Base-by-base conservation (phyloP, 177 flowering plant genomes). In the Vitis hybrid region DNA sequence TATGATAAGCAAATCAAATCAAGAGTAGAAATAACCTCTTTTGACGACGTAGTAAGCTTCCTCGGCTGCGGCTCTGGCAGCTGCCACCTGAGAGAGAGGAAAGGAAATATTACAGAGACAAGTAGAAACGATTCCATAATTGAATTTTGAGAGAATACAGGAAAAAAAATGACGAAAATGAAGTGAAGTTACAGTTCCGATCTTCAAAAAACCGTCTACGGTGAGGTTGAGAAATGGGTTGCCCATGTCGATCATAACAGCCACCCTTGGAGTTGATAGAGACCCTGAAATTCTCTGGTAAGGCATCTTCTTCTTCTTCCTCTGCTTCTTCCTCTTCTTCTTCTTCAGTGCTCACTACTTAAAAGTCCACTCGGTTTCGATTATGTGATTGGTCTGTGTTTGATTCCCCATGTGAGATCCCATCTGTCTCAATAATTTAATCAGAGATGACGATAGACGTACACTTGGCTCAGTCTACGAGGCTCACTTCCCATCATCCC, bases 201-300 rank as follows among this genome's bases (percentile, higher is more conserved):
- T 90, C 89, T 91, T 93, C 76, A 93, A 70, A 84, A 93, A 91
- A 5, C 97, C 98, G 77, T 93, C 95, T 60, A 93, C 79, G 56
- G 90, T 82, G 55, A 57, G 83, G 72, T 90, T 90, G 74, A 93
- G 87, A 67, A 91, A 79, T 3, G 92, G 92, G 70, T 90, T 79
- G 54, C 98, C 95, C 86, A 73, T 79, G 77, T 91, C 98, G 61
- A 93, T 75, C 11, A 67, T 51, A 18, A 91, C 79, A 51, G 83
- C 88, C 48, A 93, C 78, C 67, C 59, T 84, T 4, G 98, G 98
- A 10, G 83, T 63, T 2, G 85, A 68, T 4, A 90, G 3, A 11
- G 83, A 74, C 6, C 86, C 87, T 5, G 84, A 56, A 66, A 89
- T 70, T 1, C 83, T 75, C 72, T 76, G 80, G 12, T 65, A 56